Evolutionary conservation across 192 early-diverging fungal species (phyloP), one percentile per base, ranked within the genome.

Genomic region (Backusella psychrophila): DNA sequence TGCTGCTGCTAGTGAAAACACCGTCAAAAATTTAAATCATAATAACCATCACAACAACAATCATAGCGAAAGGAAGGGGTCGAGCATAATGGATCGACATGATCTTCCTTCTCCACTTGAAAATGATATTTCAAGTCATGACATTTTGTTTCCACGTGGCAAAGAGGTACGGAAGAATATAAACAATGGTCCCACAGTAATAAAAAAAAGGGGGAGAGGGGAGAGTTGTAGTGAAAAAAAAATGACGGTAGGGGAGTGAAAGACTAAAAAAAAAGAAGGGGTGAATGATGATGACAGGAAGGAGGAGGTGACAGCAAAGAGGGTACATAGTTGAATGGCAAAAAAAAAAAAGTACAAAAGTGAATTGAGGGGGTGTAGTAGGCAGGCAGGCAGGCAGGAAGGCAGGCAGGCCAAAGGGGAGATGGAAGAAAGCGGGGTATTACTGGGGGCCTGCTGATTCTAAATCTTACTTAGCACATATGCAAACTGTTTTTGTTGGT

Each of bases 391-490:
- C 49, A 46, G 46, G 46, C 46, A 49, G 19, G 19, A 3, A 21
- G 35, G 34, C 2, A 23, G 34, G 34, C 34, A n/a, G 33, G 35
- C 67, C 7, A 7, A 52, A 52, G 19, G 44, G 12, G 71, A 11
- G 33, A 31, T 17, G 52, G 14, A 49, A 46, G 29, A 53, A 72
- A 53, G 33, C 33, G 42, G 23, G 26, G 31, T 26, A 46, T 38
- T 38, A 31, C 71, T 49, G 29, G 71, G 49, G 26, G 19, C 52
- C n/a, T 56, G 46, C 14, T 21, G 33, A 74, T 65, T 63, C 72
- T 41, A 74, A 74, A 74, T 65, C 38, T 65, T 63, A 63, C 52
- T 74, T 65, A 65, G 52, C 52, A 41, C 6, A 73, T 59, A 73
- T 59, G 31, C 33, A 74, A 65, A 74, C 33, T 65, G 59, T 74